Base-by-base conservation (phyloP, 2,329 filamentous ascomycete genomes). In the Phoma sp. region DNA sequence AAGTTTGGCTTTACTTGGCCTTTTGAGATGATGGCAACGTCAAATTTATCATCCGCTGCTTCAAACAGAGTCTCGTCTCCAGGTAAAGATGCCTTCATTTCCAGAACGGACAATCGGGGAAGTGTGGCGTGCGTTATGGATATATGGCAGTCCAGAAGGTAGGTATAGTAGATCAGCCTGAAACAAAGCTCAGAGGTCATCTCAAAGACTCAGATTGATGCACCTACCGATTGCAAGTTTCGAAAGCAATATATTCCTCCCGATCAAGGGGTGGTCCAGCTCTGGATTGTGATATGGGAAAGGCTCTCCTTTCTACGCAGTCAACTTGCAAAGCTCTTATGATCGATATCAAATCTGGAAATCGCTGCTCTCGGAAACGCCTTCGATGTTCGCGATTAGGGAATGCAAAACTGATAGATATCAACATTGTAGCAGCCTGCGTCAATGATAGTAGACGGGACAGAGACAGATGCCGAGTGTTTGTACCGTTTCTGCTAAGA, bases 111-210 rank as follows among this genome's bases (percentile, higher is more conserved):
- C n/a, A 52, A 35, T 5, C 42, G 41, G 1, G 49, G 49, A 3
- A 41, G 23, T 7, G 23, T 45, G 5, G 42, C 42, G 18, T 41
- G 44, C 1, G 41, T 29, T 7, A 25, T 35, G n/a, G 49, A 46
- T 18, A 46, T 36, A 23, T 52, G 49, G 11, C 35, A 46, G 9
- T 52, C 49, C 6, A 52, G 37, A n/a, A 52, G 13, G 14, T 52
- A 46, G 25, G 35, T 35, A 10, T 52, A 52, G 9, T 52, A 46
- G 2, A 30, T 33, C 10, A 41, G 36, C 4, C 42, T 52, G 13
- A 18, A 7, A 18, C 7, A 6, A 7, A 3, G 6, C 8, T 40
- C n/a, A 45, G 35, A 9, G 14, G n/a, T 10, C 6, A 7, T 2
- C 13, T 14, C 8, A 9, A 18, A 8, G 18, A 6, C 4, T 2